phyloP scores from a whole-genome alignment of 1,139 yeast genomes.

The Pichia sp. region DNA sequence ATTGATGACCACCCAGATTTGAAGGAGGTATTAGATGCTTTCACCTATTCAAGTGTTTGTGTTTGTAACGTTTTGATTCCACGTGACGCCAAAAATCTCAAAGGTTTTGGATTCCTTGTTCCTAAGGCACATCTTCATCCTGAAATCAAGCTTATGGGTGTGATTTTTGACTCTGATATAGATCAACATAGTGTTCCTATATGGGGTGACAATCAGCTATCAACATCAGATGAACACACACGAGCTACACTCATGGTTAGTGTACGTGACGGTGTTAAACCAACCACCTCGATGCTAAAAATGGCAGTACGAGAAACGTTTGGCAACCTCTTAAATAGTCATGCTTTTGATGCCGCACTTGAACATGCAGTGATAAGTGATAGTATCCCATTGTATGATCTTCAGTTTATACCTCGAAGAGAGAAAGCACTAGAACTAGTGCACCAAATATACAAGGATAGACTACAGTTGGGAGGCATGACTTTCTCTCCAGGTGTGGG shows the following conservation, averaged over 20 bases:
- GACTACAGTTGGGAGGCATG: conserved; percentile 70
- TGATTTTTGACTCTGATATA: conserved; percentile 83
- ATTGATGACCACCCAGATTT: conserved; percentile 16
- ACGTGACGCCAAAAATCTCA: conserved; percentile 28
- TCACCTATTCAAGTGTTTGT: conserved; percentile 48
- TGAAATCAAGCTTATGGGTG: conserved; percentile 65
- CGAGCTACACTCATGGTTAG: not conserved
- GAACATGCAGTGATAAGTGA: not conserved
- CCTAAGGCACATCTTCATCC: conserved; percentile 48
- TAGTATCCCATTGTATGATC: conserved; percentile 1
- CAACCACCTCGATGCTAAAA: not conserved
- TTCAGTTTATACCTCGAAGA: conserved; percentile 2
- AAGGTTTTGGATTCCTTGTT: conserved; percentile 83
- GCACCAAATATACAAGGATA: not conserved
- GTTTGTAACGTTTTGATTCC: conserved; percentile 59
- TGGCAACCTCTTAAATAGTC: not conserved
- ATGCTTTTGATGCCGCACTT: not conserved
- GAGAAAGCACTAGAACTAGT: not conserved
- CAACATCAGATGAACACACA: not conserved
- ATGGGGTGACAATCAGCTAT: not conserved
- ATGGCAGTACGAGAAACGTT: not conserved
- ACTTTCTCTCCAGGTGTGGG: conserved; percentile 80
- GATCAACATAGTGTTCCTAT: conserved; percentile 30
- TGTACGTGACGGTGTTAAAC: not conserved
- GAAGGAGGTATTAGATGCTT: conserved; percentile 22